phyloP scores from a whole-genome alignment of 2,329 filamentous ascomycete genomes.

The Alternaria ethzedia region DNA sequence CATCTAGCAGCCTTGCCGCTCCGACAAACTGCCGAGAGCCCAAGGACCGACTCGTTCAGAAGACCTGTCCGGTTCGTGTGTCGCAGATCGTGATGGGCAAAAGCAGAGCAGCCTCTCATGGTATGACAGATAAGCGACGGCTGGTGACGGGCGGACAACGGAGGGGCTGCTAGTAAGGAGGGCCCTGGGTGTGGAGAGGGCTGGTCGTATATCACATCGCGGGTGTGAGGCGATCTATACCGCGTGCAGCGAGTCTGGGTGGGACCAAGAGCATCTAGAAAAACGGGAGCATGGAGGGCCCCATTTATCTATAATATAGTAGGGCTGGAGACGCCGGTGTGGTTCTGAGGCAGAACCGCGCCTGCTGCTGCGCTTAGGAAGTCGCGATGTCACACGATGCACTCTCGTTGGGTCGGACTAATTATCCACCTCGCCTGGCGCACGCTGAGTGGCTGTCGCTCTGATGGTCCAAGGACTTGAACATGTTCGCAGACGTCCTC shows the following conservation, averaged over 20 bases:
- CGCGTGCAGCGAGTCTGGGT: neutral
- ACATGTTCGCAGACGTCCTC: neutral
- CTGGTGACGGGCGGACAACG: conserved; percentile 3
- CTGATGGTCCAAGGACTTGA: neutral
- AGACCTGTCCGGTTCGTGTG: neutral
- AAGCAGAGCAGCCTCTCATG: conserved; percentile 30
- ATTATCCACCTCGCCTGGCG: neutral
- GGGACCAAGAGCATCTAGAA: neutral
- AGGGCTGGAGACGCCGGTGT: conserved; percentile 13
- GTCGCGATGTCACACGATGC: conserved; percentile 1
- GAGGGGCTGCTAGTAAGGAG: conserved; percentile 19
- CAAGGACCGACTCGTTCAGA: neutral
- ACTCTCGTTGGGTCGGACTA: neutral
- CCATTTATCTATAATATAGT: conserved; percentile 5
- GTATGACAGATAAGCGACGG: conserved; percentile 15
- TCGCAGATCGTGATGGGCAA: conserved; percentile 11
- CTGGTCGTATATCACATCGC: conserved; percentile 7
- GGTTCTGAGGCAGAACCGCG: conserved; percentile 7
- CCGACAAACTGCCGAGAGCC: conserved; percentile 5
- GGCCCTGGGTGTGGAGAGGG: conserved; percentile 14
- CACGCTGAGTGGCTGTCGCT: neutral
- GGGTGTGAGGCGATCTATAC: neutral
- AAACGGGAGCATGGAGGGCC: conserved; percentile 1
- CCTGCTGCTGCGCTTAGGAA: neutral
- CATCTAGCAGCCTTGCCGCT: conserved; percentile 3